A percentile compares a stretch with the other conserved stretches of the same genome.
phyloP scores from a whole-genome alignment of 768 basidiomycete genomes.

The Tephrocybe sp. region DNA sequence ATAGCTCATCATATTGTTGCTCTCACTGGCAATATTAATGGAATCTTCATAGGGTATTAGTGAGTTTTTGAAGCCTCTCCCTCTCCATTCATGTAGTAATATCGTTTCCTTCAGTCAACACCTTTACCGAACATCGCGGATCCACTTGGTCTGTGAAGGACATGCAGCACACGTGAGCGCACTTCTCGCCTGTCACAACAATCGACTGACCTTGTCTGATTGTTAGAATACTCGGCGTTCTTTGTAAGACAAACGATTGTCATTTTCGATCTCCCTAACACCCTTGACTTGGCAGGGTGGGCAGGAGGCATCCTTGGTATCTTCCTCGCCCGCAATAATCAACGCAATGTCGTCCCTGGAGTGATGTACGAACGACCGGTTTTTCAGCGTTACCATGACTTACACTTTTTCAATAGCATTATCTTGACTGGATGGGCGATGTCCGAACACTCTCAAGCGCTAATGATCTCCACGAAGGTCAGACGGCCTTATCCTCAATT shows the following conservation, averaged over 20 bases:
- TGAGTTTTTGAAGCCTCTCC: slow-evolving; percentile 26
- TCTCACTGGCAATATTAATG: not conserved
- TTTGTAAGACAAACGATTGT: slow-evolving; percentile 47
- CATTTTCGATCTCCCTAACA: slow-evolving; percentile 2
- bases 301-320: slow-evolving; percentile 89
- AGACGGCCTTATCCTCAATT: not conserved
- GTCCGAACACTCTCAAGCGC: slow-evolving; percentile 84
- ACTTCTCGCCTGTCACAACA: not conserved
- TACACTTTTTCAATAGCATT: slow-evolving; percentile 45
- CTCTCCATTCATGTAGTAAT: not conserved
- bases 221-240: slow-evolving; percentile 65
- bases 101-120: slow-evolving; percentile 59
- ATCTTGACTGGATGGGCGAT: slow-evolving; percentile 94
- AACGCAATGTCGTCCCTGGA: slow-evolving; percentile 81
- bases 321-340: slow-evolving; percentile 75
- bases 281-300: slow-evolving; percentile 65
- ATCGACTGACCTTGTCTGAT: slow-evolving; percentile 8
- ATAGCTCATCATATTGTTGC: not conserved
- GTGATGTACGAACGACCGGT: slow-evolving; percentile 56
- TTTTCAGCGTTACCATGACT: not conserved
- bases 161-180: slow-evolving; percentile 87
- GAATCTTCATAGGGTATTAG: slow-evolving; percentile 50
- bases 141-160: slow-evolving; percentile 85
- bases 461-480: slow-evolving; percentile 84
- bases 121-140: slow-evolving; percentile 90